Evolutionary conservation across 2,329 filamentous ascomycete genomes (phyloP).

Genomic region (Trichoderma cornu-damae): DNA sequence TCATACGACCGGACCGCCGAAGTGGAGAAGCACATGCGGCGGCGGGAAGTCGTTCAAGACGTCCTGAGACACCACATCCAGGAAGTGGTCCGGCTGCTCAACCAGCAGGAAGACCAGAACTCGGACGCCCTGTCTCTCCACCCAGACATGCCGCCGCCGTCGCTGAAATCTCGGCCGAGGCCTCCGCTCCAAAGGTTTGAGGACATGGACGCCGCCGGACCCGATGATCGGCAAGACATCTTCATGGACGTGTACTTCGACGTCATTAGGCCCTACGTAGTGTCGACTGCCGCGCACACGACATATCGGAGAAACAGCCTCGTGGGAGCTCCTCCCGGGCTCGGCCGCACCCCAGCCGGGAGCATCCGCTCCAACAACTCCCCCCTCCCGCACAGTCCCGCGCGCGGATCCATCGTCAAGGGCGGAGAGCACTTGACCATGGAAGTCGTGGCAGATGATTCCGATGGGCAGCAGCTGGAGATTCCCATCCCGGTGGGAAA

Average conservation of each 20-base stretch:
- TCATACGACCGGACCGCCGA: neutral
- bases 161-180: constrained; percentile 9
- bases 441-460: neutral
- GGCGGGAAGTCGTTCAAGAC: constrained; percentile 38
- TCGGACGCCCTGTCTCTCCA: constrained; percentile 25
- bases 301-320: constrained; percentile 27
- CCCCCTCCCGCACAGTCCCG: neutral
- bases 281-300: constrained; percentile 31
- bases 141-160: constrained; percentile 21
- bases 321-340: constrained; percentile 24
- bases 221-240: constrained; percentile 45
- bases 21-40: constrained; percentile 21
- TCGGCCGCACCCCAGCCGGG: constrained; percentile 6
- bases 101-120: constrained; percentile 33
- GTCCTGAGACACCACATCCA: constrained; percentile 48
- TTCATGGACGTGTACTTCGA: constrained; percentile 52
- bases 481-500: neutral
- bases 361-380: constrained; percentile 16
- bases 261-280: constrained; percentile 39
- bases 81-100: constrained; percentile 43
- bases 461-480: neutral
- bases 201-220: constrained; percentile 43
- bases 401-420: neutral
- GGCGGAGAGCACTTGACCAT: constrained; percentile 5
- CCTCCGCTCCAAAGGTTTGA: constrained; percentile 34